These are phyloP conservation scores for Yamadazyma kanchanaburiensis DNA, from an alignment of 1,139 yeast genomes.

Conservation along the genomic window DNA sequence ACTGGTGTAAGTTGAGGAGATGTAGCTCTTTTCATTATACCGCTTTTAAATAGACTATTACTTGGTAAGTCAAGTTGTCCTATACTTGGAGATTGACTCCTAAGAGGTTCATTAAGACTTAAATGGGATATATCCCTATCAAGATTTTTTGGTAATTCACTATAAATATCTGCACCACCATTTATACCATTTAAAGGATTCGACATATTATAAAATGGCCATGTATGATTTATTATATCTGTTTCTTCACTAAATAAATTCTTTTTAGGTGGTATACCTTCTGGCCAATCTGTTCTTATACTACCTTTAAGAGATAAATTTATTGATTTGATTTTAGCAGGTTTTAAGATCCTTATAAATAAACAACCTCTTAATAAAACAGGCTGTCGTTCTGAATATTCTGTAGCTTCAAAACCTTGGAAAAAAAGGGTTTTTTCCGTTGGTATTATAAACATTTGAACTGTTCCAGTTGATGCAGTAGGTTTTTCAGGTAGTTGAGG, in stretches of 20 bases:
- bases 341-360: conserved; percentile 66
- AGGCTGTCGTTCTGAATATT: conserved; percentile 70
- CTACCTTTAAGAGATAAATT: conserved; percentile 64
- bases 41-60: conserved; percentile 15
- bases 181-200: conserved; percentile 29
- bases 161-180: conserved; percentile 55
- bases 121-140: conserved; percentile 32
- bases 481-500: conserved; percentile 53
- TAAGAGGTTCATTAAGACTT: conserved; percentile 23
- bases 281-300: conserved; percentile 95
- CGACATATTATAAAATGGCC: conserved; percentile 79
- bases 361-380: conserved; percentile 82
- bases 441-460: conserved; percentile 54
- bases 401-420: conserved; percentile 74
- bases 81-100: conserved; percentile 19
- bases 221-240: conserved; percentile 72
- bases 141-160: conserved; percentile 25
- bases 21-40: conserved; percentile 38
- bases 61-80: conserved; percentile 8
- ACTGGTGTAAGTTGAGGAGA: conserved; percentile 23
- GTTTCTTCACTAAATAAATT: conserved; percentile 60
- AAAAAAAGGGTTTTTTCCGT: conserved; percentile 80
- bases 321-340: conserved; percentile 72
- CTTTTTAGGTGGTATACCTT: conserved; percentile 92
- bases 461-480: conserved; percentile 41